A percentile compares a stretch with the other conserved stretches of the same genome.
Conservation (phyloP, 495 filamentous ascomycete species). For the Schizothecium vesticola region DNA sequence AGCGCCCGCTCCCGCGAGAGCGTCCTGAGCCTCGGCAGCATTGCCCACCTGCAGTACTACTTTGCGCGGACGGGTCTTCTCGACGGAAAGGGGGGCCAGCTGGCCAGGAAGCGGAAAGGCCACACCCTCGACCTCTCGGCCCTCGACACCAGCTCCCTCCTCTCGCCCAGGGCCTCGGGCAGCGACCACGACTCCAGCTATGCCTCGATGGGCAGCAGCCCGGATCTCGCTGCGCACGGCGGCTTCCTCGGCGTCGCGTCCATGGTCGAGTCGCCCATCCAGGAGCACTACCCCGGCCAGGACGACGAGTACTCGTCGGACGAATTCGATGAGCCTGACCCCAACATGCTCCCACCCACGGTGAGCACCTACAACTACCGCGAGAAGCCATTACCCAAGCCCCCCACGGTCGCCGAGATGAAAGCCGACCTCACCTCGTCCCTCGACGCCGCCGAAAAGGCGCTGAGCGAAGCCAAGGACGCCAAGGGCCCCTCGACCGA, state of each 20-base stretch:
- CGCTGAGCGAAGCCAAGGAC: constrained; percentile 48
- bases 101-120: constrained; percentile 59
- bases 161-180: constrained; percentile 32
- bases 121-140: constrained; percentile 45
- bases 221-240: constrained; percentile 38
- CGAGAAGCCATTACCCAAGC: constrained; percentile 77
- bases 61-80: constrained; percentile 91
- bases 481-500: constrained; percentile 23
- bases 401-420: constrained; percentile 73
- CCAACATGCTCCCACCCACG: constrained; percentile 84
- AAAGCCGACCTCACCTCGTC: constrained; percentile 66
- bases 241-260: constrained; percentile 25
- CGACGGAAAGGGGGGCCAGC: constrained; percentile 86
- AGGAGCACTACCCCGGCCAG: constrained; percentile 44
- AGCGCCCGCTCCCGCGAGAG: constrained; percentile 87
- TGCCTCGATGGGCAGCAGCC: constrained; percentile 52
- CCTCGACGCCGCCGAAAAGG: constrained; percentile 58
- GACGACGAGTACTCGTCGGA: constrained; percentile 54
- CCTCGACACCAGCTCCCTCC: constrained; percentile 35
- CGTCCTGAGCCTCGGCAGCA: constrained; percentile 92
- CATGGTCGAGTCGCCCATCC: constrained; percentile 54
- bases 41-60: constrained; percentile 96
- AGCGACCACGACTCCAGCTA: constrained; percentile 52
- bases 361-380: constrained; percentile 92
- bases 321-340: constrained; percentile 55